Base-by-base conservation (phyloP, 371 early-diverging fungal species). In the Lichtheimia corymbifera region DNA sequence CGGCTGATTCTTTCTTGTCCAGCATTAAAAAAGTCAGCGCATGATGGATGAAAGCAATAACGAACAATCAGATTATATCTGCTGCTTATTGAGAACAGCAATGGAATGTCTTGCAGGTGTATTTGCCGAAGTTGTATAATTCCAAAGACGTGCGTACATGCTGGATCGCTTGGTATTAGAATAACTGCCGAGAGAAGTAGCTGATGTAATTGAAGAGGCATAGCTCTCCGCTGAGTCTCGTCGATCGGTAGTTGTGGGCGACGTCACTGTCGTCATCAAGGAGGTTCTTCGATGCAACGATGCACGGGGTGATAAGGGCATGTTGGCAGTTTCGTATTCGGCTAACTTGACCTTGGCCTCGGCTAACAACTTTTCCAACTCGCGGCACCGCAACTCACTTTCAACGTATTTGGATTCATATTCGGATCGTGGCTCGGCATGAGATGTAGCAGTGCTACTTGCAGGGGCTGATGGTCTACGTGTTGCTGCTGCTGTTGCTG, bases 341-440 rank as follows among this genome's bases (percentile, higher is more conserved):
- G 72, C 82, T 11, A 82, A 40, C 55, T 66, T 73, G 12, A 78
- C 70, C 58, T 82, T 82, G 49, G 77, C 72, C 27, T 82, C 82
- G 24, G 82, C 82, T 13, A 82, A 42, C 35, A 78, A 58, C 53
- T 82, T 76, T 50, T 82, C 82, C 22, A 82, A 57, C 51, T 78
- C 82, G 12, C 82, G 73, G 53, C 82, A 82, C 13, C 82, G 75
- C 14, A 74, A 52, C 55, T 78, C 79, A 18, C 73, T 74, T 28
- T 80, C 78, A 12, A 73, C 72, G 45, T 64, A 75, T 30, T 77
- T 77, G 2, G 58, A 43, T 51, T 74, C 62, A 61, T 68, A 76
- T 49, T 76, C 74, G 6, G 20, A 30, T 60, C 63, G 12, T 59
- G 22, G 14, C 20, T 50, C 25, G 42, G 40, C 53, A 28, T 45